Percentiles rank a stretch among this genome's conserved stretches.
These are phyloP conservation scores for Ceriops tagal DNA, from an alignment of 345 rosid genomes.

Conservation along the genomic window DNA sequence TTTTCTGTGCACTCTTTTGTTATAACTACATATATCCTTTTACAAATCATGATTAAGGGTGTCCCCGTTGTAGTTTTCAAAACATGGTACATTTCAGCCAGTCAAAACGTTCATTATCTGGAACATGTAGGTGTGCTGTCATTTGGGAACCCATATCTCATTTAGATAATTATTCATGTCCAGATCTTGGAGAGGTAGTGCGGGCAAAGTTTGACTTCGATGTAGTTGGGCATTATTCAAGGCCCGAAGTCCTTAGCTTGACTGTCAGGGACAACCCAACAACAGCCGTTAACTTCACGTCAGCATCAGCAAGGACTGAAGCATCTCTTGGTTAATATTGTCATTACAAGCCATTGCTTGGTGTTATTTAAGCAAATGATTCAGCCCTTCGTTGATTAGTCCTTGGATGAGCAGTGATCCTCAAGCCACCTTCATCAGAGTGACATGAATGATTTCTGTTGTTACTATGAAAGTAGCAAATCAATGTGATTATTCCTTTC, in stretches of 20 bases:
- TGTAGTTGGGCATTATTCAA: slow-evolving; percentile 88
- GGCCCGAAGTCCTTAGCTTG: slow-evolving; percentile 91
- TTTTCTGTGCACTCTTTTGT: not conserved
- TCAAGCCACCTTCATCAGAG: slow-evolving; percentile 3
- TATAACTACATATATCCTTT: not conserved
- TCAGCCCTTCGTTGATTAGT: not conserved
- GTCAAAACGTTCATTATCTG: not conserved
- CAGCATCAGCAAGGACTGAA: slow-evolving; percentile 41
- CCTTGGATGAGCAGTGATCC: not conserved
- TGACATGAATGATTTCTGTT: not conserved
- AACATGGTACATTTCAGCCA: not conserved
- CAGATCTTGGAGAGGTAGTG: slow-evolving; percentile 92
- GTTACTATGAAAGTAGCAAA: not conserved
- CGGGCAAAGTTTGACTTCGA: slow-evolving; percentile 89
- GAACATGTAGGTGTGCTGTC: not conserved
- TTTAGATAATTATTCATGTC: slow-evolving; percentile 4
- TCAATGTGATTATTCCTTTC: not conserved
- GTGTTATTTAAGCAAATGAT: not conserved
- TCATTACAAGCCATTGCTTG: not conserved
- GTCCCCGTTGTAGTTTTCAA: not conserved
- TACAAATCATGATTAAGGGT: not conserved
- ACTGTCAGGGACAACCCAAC: slow-evolving; percentile 75
- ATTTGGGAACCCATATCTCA: slow-evolving; percentile 1
- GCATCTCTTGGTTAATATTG: slow-evolving; percentile 23
- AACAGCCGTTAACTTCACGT: slow-evolving; percentile 57